Evolutionary conservation across 768 basidiomycete genomes (phyloP).

Genomic region (Tylopilus intermedius): DNA sequence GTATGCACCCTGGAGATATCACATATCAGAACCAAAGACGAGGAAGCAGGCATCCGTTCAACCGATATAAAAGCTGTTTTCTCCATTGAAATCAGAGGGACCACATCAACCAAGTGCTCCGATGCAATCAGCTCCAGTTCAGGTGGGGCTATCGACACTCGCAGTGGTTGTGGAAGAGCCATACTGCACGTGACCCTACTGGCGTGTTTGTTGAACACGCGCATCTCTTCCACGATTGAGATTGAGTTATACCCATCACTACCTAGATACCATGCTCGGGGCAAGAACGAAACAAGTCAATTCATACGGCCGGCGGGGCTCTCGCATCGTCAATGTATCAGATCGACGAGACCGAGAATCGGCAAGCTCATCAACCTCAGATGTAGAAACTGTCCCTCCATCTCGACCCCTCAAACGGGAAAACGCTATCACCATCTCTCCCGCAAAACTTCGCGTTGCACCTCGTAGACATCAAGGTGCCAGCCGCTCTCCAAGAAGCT

Average conservation of each 20-base stretch:
- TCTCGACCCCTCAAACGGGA: conserved; percentile 17
- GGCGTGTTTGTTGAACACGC: conserved; percentile 9
- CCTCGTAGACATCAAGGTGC: conserved; percentile 13
- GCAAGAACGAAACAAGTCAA: conserved; percentile 61
- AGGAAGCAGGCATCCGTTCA: conserved; percentile 30
- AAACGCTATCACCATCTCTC: conserved; percentile 22
- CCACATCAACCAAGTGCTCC: conserved; percentile 78
- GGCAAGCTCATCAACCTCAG: conserved; percentile 19
- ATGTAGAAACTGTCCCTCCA: conserved; percentile 31
- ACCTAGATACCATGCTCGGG: conserved; percentile 40
- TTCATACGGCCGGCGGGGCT: conserved; percentile 59
- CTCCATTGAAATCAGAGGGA: conserved; percentile 88
- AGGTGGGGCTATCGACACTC: conserved; percentile 69
- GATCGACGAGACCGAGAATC: conserved; percentile 28
- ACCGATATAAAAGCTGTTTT: conserved; percentile 86
- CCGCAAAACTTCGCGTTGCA: conserved; percentile 12
- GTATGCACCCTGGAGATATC: conserved; percentile 66
- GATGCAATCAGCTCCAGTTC: conserved; percentile 88
- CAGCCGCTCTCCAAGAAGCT: conserved; percentile 15
- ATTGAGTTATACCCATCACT: conserved; percentile 5
- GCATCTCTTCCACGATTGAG: not conserved
- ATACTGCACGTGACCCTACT: conserved; percentile 36
- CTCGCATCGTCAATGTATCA: conserved; percentile 52
- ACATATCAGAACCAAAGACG: conserved; percentile 6
- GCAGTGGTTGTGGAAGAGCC: conserved; percentile 72